Evolutionary conservation across 192 early-diverging fungal species (phyloP), one percentile per base, ranked within the genome.

Genomic region (Borealophlyctis nickersoniae): DNA sequence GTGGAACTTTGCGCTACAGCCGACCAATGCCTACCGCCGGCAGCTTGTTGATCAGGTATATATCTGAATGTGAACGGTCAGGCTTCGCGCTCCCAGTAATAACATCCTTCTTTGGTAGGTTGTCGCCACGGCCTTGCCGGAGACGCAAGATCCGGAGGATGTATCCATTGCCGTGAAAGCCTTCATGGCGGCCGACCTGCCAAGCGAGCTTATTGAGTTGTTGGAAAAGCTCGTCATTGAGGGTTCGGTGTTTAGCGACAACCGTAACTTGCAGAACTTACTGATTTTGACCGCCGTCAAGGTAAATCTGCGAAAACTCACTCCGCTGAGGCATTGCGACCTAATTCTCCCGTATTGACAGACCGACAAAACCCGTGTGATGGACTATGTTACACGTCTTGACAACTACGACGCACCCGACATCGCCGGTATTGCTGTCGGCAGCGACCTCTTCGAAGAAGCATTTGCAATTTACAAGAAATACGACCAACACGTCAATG

Each of bases 151-250:
- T 62, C 96, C 96, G 26, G 96, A 99, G 73, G 92, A 99, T 73
- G 96, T 99, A 0, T 97, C 96, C 16, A 82, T 93, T 54, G 90
- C 95, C 22, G 96, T 99, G 57, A 97, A 96, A 81, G 95, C 96
- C 0, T 99, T 99, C 62, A 97, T 99, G 94, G 88, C 87, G 22
- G 95, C 96, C 33, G 91, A 91, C 58, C 82, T 98, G 19, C 94
- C 95, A 7, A 88, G 93, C 49, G 96, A 99, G 77, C 82, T 99
- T 56, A 99, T 99, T 63, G 95, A 96, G 77, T 79, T 99, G 3
- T 77, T 99, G 56, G 95, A 98, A 76, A 96, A 95, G 81, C 82
- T 99, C 66, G 90, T 99, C 5, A 79, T 99, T 48, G 96, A 97
- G 73, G 86, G 87, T 54, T 85, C 91, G 29, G 82, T 91, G 7